Base-by-base conservation (phyloP, 495 filamentous ascomycete genomes). In the Parathielavia hyrcaniae region DNA sequence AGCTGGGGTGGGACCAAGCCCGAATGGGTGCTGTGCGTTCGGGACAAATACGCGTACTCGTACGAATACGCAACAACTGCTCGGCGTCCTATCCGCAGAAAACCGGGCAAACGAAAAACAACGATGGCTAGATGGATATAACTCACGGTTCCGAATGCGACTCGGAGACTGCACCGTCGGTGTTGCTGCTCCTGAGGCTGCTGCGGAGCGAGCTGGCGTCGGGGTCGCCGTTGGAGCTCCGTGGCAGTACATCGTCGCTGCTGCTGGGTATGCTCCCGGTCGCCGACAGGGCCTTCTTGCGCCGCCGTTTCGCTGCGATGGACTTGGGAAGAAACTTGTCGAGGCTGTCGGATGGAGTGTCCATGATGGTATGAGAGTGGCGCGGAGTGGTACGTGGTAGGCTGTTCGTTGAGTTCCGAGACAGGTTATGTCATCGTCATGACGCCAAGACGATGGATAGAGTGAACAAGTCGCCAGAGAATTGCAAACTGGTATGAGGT, bases 321-420 rank as follows among this genome's bases (percentile, higher is more conserved):
- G 68, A 66, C 63, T 74, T 78, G 32, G 75, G 73, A 38, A 81
- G 58, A 32, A 80, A 72, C 68, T 81, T 81, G 36, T 66, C 73
- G 44, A 80, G 69, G 8, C 72, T 69, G 62, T 67, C 73, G 44
- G 71, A 63, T 32, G 59, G 57, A 50, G 56, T 57, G 43, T 75
- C 65, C 72, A 71, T 73, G 34, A 39, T 47, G 34, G 32, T 32
- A 23, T 30, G 13, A 30, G 13, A 5, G 19, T 50, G 14, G 34
- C 17, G n/a, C 12, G 20, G 2, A 12, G n/a, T 11, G 36, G 36
- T 39, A n/a, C 36, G 32, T 38, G n/a, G n/a, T n/a, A n/a, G n/a
- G n/a, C n/a, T n/a, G n/a, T 38, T 4, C n/a, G 3, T 38, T 3
- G 19, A 20, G 16, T 20, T 40, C 26, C 17, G 35, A 52, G 49